Conservation (phyloP, 2,329 filamentous ascomycete genomes). For the Bipolaris bicolor region DNA sequence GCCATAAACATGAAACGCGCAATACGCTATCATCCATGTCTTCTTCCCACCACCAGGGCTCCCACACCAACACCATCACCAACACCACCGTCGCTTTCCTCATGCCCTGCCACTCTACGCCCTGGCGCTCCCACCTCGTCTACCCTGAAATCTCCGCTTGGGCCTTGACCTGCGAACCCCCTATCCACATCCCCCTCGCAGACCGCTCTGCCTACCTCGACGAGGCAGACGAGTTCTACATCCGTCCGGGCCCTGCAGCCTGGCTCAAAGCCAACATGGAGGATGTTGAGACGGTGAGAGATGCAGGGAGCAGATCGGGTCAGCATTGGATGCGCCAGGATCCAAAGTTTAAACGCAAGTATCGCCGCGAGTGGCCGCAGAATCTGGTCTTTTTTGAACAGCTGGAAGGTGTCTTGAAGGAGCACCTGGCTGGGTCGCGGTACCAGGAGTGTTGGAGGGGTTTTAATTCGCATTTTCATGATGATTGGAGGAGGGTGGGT, state of each 20-base stretch:
- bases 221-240: constrained; percentile 91
- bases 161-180: constrained; percentile 89
- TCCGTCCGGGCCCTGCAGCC: constrained; percentile 55
- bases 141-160: constrained; percentile 77
- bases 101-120: constrained; percentile 94
- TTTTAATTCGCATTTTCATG: constrained; percentile 68
- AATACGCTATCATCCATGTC: constrained; percentile 45
- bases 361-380: constrained; percentile 50
- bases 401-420: constrained; percentile 58
- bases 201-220: constrained; percentile 76
- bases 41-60: constrained; percentile 13
- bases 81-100: constrained; percentile 73
- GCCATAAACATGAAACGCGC: constrained; percentile 69
- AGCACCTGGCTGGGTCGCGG: constrained; percentile 51
- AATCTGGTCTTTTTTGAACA: constrained; percentile 63
- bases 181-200: constrained; percentile 68
- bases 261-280: constrained; percentile 55
- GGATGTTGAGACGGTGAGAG: constrained; percentile 29
- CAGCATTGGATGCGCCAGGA: constrained; percentile 35
- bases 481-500: constrained; percentile 65
- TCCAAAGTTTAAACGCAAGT: constrained; percentile 25
- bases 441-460: constrained; percentile 66
- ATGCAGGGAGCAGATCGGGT: constrained; percentile 25
- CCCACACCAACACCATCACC: background rate
- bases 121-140: constrained; percentile 88